phyloP scores from a whole-genome alignment of 306 rosid genomes.

The Quercus ilex region DNA sequence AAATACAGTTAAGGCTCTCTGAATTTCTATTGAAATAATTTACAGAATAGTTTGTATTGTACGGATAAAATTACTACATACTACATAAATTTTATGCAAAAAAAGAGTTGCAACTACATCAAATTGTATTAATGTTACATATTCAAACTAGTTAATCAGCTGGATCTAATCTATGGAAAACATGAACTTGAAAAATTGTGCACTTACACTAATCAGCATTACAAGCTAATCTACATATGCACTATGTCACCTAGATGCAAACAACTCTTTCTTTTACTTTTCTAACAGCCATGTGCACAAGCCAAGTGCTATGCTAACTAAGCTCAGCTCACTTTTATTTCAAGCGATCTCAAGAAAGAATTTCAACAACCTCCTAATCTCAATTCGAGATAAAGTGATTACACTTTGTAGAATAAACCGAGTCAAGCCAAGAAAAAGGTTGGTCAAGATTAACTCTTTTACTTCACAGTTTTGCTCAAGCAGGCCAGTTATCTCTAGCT shows the following conservation, averaged over 20 bases:
- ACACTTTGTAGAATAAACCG: background rate
- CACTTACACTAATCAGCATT: too few species aligned
- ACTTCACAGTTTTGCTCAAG: background rate
- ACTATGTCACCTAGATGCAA: too few species aligned
- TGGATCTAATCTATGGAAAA: constrained; percentile 7
- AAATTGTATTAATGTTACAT: constrained; percentile 11
- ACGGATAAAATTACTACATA: too few species aligned
- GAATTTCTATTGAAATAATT: too few species aligned
- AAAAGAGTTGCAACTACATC: constrained; percentile 8
- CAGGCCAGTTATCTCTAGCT: background rate
- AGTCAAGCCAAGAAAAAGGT: background rate
- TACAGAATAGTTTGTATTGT: too few species aligned
- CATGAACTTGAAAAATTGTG: too few species aligned
- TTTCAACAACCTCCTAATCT: background rate
- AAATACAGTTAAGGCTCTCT: too few species aligned
- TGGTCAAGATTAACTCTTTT: background rate
- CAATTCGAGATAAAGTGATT: background rate
- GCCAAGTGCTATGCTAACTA: background rate
- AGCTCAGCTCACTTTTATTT: background rate
- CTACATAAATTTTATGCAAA: background rate
- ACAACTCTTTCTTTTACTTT: background rate
- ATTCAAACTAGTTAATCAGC: constrained; percentile 1
- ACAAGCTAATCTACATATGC: too few species aligned
- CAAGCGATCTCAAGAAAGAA: background rate
- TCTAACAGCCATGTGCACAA: background rate